A percentile compares a stretch with the other conserved stretches of the same genome.
phyloP scores from a whole-genome alignment of 305 asterid species.

The Ajuga reptans region DNA sequence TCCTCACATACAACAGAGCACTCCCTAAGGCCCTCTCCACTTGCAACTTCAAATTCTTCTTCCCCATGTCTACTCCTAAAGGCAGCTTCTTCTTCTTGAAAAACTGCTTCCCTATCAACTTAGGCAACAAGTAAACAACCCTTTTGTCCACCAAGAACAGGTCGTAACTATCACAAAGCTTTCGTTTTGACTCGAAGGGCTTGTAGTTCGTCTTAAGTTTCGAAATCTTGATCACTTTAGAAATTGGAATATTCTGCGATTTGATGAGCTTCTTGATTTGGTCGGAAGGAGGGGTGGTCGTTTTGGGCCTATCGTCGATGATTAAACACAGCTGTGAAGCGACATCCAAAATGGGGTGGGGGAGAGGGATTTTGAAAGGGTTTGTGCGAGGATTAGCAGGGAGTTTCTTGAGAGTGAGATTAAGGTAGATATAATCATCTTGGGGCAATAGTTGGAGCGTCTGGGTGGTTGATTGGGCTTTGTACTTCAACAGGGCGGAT shows the following conservation, averaged over 20 bases:
- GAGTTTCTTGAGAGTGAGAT: conserved; percentile 61
- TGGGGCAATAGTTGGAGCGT: conserved; percentile 60
- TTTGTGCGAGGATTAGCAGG: conserved; percentile 57
- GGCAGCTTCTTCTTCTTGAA: conserved; percentile 84
- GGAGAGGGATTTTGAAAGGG: conserved; percentile 48
- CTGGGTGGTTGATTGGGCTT: conserved; percentile 36
- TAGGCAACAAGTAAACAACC: conserved; percentile 72
- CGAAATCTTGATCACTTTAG: conserved; percentile 54
- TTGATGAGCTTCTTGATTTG: conserved; percentile 51
- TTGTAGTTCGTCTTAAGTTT: conserved; percentile 69
- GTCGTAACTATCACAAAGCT: conserved; percentile 72
- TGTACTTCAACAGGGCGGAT: conserved; percentile 49
- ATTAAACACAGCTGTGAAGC: conserved; percentile 53
- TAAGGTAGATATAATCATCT: conserved; percentile 72
- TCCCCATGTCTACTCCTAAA: conserved; percentile 55
- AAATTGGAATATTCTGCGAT: conserved; percentile 42
- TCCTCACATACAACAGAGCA: conserved; percentile 52
- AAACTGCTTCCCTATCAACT: conserved; percentile 62
- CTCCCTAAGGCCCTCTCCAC: conserved; percentile 60
- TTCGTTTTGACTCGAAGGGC: conserved; percentile 63
- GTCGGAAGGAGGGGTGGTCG: conserved; percentile 53
- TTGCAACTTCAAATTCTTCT: conserved; percentile 54
- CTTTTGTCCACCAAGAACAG: conserved; percentile 65
- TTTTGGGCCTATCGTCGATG: conserved; percentile 57
- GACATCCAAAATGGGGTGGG: conserved; percentile 44